These are phyloP conservation scores for Lachancea sp. DNA, from an alignment of 805 yeast species.

Conservation along the genomic window DNA sequence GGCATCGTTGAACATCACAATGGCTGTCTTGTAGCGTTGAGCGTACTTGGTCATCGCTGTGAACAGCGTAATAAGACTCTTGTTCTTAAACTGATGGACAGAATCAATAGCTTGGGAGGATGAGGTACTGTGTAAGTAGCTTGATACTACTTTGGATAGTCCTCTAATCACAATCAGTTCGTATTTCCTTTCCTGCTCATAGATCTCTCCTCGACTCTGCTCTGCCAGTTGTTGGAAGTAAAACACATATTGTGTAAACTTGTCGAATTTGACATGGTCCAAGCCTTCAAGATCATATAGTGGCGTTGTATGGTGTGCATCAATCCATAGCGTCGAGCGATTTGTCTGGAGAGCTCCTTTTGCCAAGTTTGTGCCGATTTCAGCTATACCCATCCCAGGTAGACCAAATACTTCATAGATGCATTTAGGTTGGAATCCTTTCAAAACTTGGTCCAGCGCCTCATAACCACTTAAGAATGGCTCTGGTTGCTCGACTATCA, in stretches of 20 bases:
- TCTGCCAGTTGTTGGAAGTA: conserved; percentile 18
- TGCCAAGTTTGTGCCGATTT: conserved; percentile 19
- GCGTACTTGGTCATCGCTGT: conserved; percentile 27
- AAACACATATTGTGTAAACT: conserved; percentile 22
- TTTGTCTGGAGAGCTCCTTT: conserved; percentile 10
- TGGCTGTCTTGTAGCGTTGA: conserved; percentile 15
- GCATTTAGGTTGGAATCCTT: conserved; percentile 24
- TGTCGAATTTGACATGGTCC: conserved; percentile 14
- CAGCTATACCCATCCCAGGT: conserved; percentile 31
- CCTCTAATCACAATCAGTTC: conserved; percentile 28
- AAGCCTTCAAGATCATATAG: conserved; percentile 1
- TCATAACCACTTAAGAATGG: conserved; percentile 22
- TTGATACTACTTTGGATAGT: conserved; percentile 25
- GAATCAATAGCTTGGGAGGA: neutral
- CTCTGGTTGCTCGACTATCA: conserved; percentile 20
- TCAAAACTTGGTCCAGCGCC: conserved; percentile 19
- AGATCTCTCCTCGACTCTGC: neutral
- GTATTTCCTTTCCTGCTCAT: conserved; percentile 6
- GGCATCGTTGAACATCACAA: conserved; percentile 27
- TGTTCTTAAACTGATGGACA: conserved; percentile 27
- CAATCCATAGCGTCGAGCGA: conserved; percentile 26
- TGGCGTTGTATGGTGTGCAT: conserved; percentile 18
- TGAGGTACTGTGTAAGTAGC: conserved; percentile 15
- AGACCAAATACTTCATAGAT: conserved; percentile 32
- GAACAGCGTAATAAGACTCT: conserved; percentile 21